Evolutionary conservation across 805 yeast species (phyloP).

Genomic region (Metschnikowia proteae): DNA sequence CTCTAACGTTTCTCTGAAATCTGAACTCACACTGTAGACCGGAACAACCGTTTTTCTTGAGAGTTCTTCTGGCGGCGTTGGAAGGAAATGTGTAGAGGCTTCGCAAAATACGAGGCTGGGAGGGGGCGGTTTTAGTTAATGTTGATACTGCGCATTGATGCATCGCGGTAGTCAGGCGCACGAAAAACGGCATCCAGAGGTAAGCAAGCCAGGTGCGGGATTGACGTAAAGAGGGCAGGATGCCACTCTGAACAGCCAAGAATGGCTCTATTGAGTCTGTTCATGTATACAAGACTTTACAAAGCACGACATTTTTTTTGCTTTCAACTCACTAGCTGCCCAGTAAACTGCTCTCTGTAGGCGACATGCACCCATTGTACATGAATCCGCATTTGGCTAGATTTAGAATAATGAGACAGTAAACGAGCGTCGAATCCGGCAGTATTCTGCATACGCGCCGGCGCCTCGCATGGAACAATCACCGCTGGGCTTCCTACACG

Average conservation of each 20-base stretch:
- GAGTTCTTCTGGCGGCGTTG: neutral
- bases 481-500: neutral
- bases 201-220: no score
- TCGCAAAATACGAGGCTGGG: conserved; percentile 4
- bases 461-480: conserved; percentile 2
- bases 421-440: neutral
- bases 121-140: neutral
- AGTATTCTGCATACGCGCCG: neutral
- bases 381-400: neutral
- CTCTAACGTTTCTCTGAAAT: neutral
- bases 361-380: neutral
- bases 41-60: neutral
- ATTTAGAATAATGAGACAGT: neutral
- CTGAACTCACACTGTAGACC: neutral
- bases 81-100: neutral
- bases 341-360: neutral
- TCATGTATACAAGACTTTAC: no score
- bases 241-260: neutral
- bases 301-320: no score
- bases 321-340: no score
- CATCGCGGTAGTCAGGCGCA: conserved; percentile 3
- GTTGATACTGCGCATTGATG: neutral
- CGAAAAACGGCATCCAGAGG: neutral
- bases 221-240: neutral
- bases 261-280: no score